phyloP scores from a whole-genome alignment of 441 rosid genomes.

The Populus hybrid region DNA sequence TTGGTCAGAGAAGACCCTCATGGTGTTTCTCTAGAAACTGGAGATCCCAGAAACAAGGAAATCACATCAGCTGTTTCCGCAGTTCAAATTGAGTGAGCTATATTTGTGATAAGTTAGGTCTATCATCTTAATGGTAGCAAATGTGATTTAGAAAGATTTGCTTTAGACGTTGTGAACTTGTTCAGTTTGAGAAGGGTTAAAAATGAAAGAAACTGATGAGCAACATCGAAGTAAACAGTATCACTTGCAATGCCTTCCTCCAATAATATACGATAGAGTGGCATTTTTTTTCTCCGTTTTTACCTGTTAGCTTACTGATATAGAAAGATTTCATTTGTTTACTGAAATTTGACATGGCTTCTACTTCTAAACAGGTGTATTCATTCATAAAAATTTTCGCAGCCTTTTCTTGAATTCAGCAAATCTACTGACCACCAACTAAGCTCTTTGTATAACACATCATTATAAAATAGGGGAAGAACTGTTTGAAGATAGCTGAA shows the following conservation, averaged over 20 bases:
- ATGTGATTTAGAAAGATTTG: conserved; percentile 22
- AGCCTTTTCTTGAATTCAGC: no score
- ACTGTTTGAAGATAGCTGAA: background rate
- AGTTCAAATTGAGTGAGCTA: conserved; percentile 42
- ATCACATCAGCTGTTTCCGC: conserved; percentile 60
- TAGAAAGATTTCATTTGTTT: no score
- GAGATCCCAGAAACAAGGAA: conserved; percentile 66
- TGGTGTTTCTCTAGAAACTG: conserved; percentile 73
- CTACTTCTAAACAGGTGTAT: no score
- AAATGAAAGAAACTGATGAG: background rate
- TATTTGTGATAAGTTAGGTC: conserved; percentile 13
- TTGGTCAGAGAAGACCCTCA: conserved; percentile 88
- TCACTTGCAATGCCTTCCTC: background rate
- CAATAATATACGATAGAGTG: background rate
- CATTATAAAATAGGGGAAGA: background rate
- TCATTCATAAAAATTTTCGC: no score
- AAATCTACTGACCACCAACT: background rate
- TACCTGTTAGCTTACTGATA: no score
- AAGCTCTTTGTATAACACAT: background rate
- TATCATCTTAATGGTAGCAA: conserved; percentile 28
- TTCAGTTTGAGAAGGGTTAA: background rate
- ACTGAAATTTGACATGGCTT: no score
- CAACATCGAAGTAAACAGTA: background rate
- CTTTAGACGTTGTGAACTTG: conserved; percentile 18
- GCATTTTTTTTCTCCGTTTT: background rate